Conservation (phyloP, 768 basidiomycete species). For the Auricularia sp. region DNA sequence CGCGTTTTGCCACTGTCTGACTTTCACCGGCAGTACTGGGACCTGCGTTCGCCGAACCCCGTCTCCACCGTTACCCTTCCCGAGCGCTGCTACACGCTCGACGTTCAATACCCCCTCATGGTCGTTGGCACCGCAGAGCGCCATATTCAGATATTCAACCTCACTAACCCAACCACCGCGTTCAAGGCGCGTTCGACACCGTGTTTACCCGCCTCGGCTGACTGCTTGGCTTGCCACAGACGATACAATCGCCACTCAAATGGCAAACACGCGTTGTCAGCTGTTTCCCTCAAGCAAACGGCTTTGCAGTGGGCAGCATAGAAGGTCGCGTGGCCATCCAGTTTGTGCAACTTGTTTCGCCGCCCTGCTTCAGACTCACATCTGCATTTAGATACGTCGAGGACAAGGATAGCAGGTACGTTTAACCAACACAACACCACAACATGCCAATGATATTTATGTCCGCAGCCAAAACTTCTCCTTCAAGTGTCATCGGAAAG, state of each 20-base stretch:
- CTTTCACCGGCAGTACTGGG: slow-evolving; percentile 68
- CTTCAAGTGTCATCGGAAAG: slow-evolving; percentile 74
- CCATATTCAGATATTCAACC: slow-evolving; percentile 82
- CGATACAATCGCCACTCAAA: slow-evolving; percentile 77
- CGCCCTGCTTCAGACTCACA: background rate
- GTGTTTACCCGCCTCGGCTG: slow-evolving; percentile 3
- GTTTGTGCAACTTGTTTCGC: slow-evolving; percentile 37
- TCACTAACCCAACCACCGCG: slow-evolving; percentile 66
- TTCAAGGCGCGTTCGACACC: slow-evolving; percentile 48
- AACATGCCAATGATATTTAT: slow-evolving; percentile 4
- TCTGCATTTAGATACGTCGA: slow-evolving; percentile 58
- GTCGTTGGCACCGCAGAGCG: slow-evolving; percentile 92
- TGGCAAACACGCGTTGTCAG: slow-evolving; percentile 87
- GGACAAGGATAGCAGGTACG: slow-evolving; percentile 66
- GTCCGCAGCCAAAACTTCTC: slow-evolving; percentile 63
- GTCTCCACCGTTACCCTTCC: slow-evolving; percentile 75
- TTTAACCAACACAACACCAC: background rate
- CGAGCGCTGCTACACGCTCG: slow-evolving; percentile 84
- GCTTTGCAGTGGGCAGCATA: slow-evolving; percentile 78
- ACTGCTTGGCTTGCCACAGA: slow-evolving; percentile 33
- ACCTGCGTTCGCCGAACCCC: slow-evolving; percentile 66
- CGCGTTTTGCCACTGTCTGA: background rate
- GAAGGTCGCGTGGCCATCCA: slow-evolving; percentile 94
- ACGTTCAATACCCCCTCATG: slow-evolving; percentile 71
- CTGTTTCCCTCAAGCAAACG: slow-evolving; percentile 69